These are phyloP conservation scores for Aristolochia contorta DNA, from an alignment of 164 flowering plant species.

Conservation along the genomic window DNA sequence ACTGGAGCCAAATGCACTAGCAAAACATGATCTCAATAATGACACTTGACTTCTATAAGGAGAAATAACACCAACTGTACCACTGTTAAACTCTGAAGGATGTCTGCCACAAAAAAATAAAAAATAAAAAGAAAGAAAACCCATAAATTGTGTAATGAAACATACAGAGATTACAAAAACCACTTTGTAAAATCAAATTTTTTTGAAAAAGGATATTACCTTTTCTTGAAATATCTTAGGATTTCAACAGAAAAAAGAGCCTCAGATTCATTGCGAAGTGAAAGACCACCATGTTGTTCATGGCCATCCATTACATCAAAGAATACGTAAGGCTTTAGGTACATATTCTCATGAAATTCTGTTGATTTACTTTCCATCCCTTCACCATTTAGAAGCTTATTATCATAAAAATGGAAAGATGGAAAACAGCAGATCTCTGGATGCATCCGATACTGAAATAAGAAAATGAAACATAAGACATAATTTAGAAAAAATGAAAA, in stretches of 20 bases:
- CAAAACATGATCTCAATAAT: slow-evolving; percentile 70
- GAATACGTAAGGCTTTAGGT: slow-evolving; percentile 82
- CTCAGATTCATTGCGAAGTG: slow-evolving; percentile 75
- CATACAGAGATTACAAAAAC: not conserved
- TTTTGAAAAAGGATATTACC: slow-evolving; percentile 26
- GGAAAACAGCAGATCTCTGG: slow-evolving; percentile 96
- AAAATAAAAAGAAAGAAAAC: not conserved
- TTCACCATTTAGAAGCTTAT: slow-evolving; percentile 67
- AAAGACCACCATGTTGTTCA: slow-evolving; percentile 52
- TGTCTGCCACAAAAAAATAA: slow-evolving; percentile 29
- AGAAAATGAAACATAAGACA: not conserved
- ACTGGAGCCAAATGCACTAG: slow-evolving; percentile 64
- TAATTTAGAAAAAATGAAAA: not conserved
- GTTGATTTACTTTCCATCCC: slow-evolving; percentile 45
- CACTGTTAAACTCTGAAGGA: slow-evolving; percentile 63
- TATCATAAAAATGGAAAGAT: slow-evolving; percentile 80
- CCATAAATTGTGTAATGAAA: not conserved
- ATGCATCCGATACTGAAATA: slow-evolving; percentile 90
- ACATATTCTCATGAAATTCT: slow-evolving; percentile 52
- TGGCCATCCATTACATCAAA: slow-evolving; percentile 79
- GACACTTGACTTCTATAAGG: slow-evolving; percentile 85
- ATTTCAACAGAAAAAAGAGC: slow-evolving; percentile 84
- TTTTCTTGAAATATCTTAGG: slow-evolving; percentile 50
- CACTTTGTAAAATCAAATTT: not conserved
- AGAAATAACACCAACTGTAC: slow-evolving; percentile 81